Evolutionary conservation across 2,329 filamentous ascomycete species (phyloP).

Genomic region (Paradendryphiella salina): DNA sequence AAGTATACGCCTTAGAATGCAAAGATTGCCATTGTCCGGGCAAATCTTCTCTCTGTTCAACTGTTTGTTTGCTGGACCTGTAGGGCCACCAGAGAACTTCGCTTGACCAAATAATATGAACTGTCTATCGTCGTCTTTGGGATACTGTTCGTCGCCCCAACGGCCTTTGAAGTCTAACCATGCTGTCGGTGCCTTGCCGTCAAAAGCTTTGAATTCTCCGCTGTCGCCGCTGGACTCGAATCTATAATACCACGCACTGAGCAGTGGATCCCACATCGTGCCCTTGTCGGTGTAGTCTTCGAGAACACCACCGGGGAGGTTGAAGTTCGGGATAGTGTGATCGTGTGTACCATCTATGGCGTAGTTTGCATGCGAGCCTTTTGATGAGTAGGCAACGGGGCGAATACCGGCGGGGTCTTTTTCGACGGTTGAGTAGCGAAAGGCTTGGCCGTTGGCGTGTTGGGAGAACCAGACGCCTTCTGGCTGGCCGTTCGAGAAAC

Average conservation of each 20-base stretch:
- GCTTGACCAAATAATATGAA: conserved; percentile 49
- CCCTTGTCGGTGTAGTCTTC: conserved; percentile 61
- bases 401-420: conserved; percentile 56
- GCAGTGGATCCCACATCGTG: conserved; percentile 62
- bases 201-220: conserved; percentile 53
- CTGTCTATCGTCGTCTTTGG: conserved; percentile 56
- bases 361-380: conserved; percentile 68
- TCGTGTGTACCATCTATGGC: conserved; percentile 63
- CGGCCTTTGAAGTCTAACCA: conserved; percentile 61
- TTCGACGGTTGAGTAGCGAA: conserved; percentile 57
- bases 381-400: conserved; percentile 62
- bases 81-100: conserved; percentile 62
- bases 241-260: conserved; percentile 60
- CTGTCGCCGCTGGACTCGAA: conserved; percentile 50
- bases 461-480: conserved; percentile 65
- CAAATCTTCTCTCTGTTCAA: conserved; percentile 61
- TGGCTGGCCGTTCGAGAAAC: conserved; percentile 61
- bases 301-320: conserved; percentile 57
- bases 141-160: conserved; percentile 66
- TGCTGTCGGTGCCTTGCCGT: conserved; percentile 53
- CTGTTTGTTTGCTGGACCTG: conserved; percentile 63
- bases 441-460: conserved; percentile 65
- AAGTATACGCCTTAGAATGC: conserved; percentile 50
- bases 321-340: conserved; percentile 64
- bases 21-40: conserved; percentile 54